Conservation (phyloP, 2,329 filamentous ascomycete species). For the Trichoderma lentiforme region DNA sequence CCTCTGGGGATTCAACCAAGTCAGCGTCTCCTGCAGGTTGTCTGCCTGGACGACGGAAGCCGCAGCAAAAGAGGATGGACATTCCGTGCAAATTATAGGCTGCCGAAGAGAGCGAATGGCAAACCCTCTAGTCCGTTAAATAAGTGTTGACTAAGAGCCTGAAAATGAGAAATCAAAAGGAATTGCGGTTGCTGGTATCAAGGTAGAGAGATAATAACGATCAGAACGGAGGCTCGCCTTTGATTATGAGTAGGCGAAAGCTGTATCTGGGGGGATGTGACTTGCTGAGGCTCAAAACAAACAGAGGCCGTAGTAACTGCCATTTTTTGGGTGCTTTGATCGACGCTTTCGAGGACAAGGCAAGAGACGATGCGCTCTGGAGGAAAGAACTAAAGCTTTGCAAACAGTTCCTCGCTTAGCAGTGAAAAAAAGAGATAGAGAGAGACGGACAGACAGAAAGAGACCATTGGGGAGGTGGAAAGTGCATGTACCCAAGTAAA, state of each 20-base stretch:
- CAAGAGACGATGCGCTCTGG: not conserved
- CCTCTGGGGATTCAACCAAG: not conserved
- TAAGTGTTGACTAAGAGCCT: constrained; percentile 18
- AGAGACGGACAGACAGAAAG: not conserved
- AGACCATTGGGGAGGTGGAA: not conserved
- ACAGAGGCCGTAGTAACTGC: not conserved
- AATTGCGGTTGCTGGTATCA: not conserved
- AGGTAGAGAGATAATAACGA: constrained; percentile 2
- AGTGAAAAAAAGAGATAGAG: not conserved
- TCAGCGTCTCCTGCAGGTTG: not conserved
- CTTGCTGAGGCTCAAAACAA: not conserved
- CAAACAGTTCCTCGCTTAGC: not conserved
- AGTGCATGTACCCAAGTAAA: not conserved
- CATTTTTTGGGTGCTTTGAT: not conserved
- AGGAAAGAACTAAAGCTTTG: not conserved
- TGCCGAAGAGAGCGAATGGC: not conserved
- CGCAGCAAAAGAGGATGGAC: constrained; percentile 17
- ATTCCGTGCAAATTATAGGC: constrained; percentile 10
- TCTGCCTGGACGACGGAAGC: constrained; percentile 10
- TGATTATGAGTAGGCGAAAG: not conserved
- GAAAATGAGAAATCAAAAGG: constrained; percentile 2
- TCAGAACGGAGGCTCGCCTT: not conserved
- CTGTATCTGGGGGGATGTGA: no score
- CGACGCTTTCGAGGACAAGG: not conserved
- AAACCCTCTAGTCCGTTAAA: not conserved